Base-by-base conservation (phyloP, 495 filamentous ascomycete genomes). In the Echria macrotheca region DNA sequence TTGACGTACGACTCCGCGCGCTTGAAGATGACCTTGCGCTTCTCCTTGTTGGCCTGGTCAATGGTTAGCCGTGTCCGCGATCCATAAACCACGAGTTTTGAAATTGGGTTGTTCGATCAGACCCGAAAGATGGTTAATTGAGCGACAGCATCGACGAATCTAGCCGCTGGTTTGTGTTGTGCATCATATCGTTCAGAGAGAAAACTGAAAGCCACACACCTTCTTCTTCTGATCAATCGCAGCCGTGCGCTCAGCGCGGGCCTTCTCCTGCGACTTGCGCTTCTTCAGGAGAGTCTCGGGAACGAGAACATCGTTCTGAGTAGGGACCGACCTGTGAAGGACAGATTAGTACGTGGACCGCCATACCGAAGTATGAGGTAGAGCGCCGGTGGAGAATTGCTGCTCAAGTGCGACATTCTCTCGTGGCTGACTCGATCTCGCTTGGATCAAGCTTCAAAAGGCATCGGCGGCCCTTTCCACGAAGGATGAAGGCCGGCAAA, bases 111-210 rank as follows among this genome's bases (percentile, higher is more conserved):
- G 41, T 53, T 52, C 49, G 56, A 61, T 98, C 93, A 98, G 91
- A 82, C 91, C 93, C 93, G 93, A 98, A 98, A 98, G 93, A 97
- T 97, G 90, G 90, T 94, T 82, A 76, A 83, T 76, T 83, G 73
- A 73, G 82, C 87, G 87, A 96, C 90, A 95, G 72, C 93, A 98
- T 96, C 63, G 93, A 89, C 86, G 68, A 63, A 58, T 85, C 94
- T 98, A 98, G 91, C 91, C 84, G 86, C 82, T 75, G 77, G 69
- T 65, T 75, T 81, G 78, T 77, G 78, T 79, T 91, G 72, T 95
- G 66, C 69, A 71, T 75, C 70, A 71, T 59, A 56, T 65, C 60
- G 63, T 38, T 53, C 59, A 57, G 54, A 53, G 57, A 54, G 62
- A 53, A 48, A 52, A 56, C 47, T 44, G 33, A 31, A 51, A 45